A percentile compares a stretch with the other conserved stretches of the same genome.
Evolutionary conservation across 208 protist genomes (phyloP).

Genomic region (Borovskyia barvae): DNA sequence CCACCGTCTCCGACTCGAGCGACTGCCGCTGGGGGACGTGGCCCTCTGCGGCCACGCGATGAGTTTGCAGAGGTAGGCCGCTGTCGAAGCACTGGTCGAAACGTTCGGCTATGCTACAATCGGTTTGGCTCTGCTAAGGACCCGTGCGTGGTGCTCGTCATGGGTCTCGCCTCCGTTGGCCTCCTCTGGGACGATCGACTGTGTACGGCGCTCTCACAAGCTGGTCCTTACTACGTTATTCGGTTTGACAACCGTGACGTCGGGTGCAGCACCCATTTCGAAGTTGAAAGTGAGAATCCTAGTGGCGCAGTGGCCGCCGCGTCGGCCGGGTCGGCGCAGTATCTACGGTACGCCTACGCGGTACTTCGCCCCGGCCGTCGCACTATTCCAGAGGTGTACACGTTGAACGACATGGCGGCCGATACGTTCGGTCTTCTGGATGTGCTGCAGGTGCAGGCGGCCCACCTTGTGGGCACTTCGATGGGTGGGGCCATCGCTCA

Average conservation of each 20-base stretch:
- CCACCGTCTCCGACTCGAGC: no score
- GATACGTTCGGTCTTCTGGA: conserved; percentile 64
- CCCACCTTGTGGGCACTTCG: conserved; percentile 67
- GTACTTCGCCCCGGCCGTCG: conserved; percentile 31
- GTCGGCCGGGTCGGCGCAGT: conserved; percentile 1
- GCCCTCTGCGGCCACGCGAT: conserved; percentile 27
- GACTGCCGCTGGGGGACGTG: no score
- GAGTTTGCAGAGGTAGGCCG: conserved; percentile 53
- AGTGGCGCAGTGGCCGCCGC: background rate
- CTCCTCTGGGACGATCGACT: conserved; percentile 59
- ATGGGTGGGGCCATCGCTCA: conserved; percentile 77
- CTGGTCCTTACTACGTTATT: conserved; percentile 51
- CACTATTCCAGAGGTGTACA: conserved; percentile 45
- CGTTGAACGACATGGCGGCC: conserved; percentile 54
- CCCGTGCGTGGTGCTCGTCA: conserved; percentile 55
- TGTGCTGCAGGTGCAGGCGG: conserved; percentile 24
- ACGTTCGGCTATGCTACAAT: conserved; percentile 68
- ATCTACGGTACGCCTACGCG: conserved; percentile 22
- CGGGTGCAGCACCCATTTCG: conserved; percentile 74
- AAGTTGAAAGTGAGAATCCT: conserved; percentile 4
- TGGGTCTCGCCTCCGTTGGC: conserved; percentile 49
- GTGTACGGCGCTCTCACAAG: conserved; percentile 34
- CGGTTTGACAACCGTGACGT: conserved; percentile 81
- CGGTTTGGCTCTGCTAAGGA: conserved; percentile 32
- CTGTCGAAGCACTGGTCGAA: conserved; percentile 44